phyloP scores from a whole-genome alignment of 2,329 filamentous ascomycete genomes.

The Onygenales sp. region DNA sequence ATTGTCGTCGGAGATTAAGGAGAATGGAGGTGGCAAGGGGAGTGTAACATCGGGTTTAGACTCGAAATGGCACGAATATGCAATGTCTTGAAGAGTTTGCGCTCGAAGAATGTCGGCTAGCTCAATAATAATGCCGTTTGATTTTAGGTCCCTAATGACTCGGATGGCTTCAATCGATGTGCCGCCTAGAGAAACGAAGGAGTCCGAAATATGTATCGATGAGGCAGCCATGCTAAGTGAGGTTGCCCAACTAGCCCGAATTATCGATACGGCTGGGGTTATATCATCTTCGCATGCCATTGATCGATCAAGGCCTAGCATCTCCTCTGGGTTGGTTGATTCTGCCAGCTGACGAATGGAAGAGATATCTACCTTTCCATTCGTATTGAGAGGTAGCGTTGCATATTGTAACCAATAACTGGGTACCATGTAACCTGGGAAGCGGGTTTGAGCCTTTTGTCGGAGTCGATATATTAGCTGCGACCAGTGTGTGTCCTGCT shows the following conservation, averaged over 20 bases:
- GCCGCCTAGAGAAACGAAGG: too few relatives aligned
- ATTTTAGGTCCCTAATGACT: neutral
- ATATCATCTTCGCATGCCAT: too few relatives aligned
- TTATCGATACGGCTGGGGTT: too few relatives aligned
- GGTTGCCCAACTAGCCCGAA: too few relatives aligned
- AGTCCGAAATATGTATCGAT: too few relatives aligned
- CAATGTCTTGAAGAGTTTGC: neutral
- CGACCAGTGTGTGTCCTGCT: neutral
- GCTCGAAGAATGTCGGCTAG: neutral
- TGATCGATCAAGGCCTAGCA: too few relatives aligned
- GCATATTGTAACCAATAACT: slow-evolving; percentile 30
- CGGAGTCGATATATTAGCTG: slow-evolving; percentile 1
- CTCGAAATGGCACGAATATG: too few relatives aligned
- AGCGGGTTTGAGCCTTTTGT: slow-evolving; percentile 6
- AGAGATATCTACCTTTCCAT: neutral
- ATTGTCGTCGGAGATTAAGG: neutral
- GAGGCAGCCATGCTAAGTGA: too few relatives aligned
- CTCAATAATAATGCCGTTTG: neutral
- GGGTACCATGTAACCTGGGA: slow-evolving; percentile 39
- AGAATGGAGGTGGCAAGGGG: neutral
- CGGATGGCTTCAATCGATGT: neutral
- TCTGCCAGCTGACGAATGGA: neutral
- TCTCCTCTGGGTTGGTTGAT: neutral
- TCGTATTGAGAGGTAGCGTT: neutral
- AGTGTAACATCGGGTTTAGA: too few relatives aligned